Evolutionary conservation across 768 basidiomycete species (phyloP), one percentile per base, ranked within the genome.

Genomic region (Hypholoma sublateritium): DNA sequence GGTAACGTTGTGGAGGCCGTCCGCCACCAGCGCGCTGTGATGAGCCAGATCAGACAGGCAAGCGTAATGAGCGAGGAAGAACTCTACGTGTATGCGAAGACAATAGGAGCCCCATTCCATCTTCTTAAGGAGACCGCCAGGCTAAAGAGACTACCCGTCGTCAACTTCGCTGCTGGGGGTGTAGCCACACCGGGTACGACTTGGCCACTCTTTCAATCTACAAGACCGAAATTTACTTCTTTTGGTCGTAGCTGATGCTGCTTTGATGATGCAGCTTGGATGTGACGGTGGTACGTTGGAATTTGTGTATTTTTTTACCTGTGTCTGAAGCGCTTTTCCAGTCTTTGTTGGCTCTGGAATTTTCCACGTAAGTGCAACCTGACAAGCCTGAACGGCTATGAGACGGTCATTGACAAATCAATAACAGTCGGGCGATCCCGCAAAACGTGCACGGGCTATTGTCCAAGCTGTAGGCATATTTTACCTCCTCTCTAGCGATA

Each of bases 341-440:
- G 96, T 99, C 32, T 99, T 99, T 65, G 96, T 99, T 58, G 96
- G 96, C 37, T 97, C 95, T 17, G 96, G 96, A 47, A 95, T 98
- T 68, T 98, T 97, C 86, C 86, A 91, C 72, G 93, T 89, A 62
- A 47, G 87, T 78, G 36, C n/a, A 17, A 22, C 21, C 37, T 25
- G 50, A 56, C 44, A 55, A 13, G 35, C 7, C 13, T 24, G 21
- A 12, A 16, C 13, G 17, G 34, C 28, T 5, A 5, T 14, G 21
- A 21, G 35, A 32, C 35, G 50, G n/a, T 39, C 59, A 41, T 52
- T 3, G 21, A 19, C 32, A 4, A 13, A 36, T 17, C 21, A 21
- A 52, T 24, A 45, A 24, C 59, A 95, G 87, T 95, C 95, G 43
- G 92, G 89, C 48, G 89, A 98, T 69, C 94, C 97, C 19, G 93